These are phyloP conservation scores for Dactylorhiza incarnata DNA, from an alignment of 106 monocot species.

Conservation along the genomic window DNA sequence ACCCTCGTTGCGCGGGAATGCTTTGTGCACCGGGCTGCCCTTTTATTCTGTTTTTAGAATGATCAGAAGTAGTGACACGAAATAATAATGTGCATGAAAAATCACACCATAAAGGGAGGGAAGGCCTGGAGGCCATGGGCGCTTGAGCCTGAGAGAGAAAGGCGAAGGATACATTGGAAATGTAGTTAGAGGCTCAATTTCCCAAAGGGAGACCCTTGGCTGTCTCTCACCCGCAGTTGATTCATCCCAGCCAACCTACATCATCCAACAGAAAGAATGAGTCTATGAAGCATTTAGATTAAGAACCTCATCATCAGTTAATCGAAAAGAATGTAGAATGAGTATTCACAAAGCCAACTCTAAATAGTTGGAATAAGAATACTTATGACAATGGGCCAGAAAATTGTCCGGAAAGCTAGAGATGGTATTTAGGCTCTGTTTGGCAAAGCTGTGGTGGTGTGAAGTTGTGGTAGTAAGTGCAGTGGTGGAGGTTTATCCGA, in stretches of 20 bases:
- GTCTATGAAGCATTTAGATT: not conserved
- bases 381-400: not conserved
- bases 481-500: too few relatives aligned
- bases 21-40: too few relatives aligned
- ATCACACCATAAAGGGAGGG: constrained; percentile 51
- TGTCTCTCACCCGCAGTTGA: constrained; percentile 93
- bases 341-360: not conserved
- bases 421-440: too few relatives aligned
- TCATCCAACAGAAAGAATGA: not conserved
- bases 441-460: too few relatives aligned
- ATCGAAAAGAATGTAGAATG: not conserved
- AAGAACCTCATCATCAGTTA: not conserved
- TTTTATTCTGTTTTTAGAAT: too few relatives aligned
- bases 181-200: constrained; percentile 92
- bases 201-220: constrained; percentile 94
- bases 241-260: constrained; percentile 98
- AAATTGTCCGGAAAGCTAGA: not conserved
- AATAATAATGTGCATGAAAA: not conserved
- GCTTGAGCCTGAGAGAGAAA: constrained; percentile 85
- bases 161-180: constrained; percentile 95
- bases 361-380: not conserved
- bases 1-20: too few relatives aligned
- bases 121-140: constrained; percentile 83
- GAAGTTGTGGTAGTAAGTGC: too few relatives aligned
- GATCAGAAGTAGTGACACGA: not conserved